Evolutionary conservation across 2,329 filamentous ascomycete species (phyloP).

Genomic region (Curvularia spicifera): DNA sequence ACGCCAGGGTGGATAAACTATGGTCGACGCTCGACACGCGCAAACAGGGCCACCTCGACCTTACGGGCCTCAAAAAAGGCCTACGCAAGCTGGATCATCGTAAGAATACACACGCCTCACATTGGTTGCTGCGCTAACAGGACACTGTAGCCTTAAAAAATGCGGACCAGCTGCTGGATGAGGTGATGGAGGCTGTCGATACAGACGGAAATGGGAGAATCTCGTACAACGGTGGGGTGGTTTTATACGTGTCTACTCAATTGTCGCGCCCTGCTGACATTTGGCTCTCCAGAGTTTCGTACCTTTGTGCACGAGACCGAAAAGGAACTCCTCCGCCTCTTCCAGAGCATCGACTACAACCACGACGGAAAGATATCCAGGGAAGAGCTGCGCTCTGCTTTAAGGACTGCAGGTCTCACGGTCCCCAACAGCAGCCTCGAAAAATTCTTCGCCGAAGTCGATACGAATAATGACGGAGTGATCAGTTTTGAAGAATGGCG

Average conservation of each 20-base stretch:
- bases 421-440: conserved; percentile 79
- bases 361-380: conserved; percentile 86
- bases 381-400: conserved; percentile 79
- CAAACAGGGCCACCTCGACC: conserved; percentile 78
- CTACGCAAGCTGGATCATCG: conserved; percentile 90
- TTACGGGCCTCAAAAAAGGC: conserved; percentile 83
- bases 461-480: conserved; percentile 82
- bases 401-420: conserved; percentile 76
- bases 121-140: conserved; percentile 28
- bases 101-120: conserved; percentile 54
- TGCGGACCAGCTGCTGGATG: conserved; percentile 81
- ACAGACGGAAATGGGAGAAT: conserved; percentile 87
- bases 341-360: conserved; percentile 85
- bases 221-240: conserved; percentile 75
- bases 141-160: conserved; percentile 75
- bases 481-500: conserved; percentile 97
- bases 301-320: conserved; percentile 88
- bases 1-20: conserved; percentile 80
- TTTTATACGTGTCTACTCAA: background rate
- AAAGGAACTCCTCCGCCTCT: conserved; percentile 79
- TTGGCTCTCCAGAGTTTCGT: conserved; percentile 73
- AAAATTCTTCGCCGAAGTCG: conserved; percentile 87
- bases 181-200: conserved; percentile 83
- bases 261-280: conserved; percentile 23
- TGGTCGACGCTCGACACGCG: conserved; percentile 83